Percentiles rank a stretch among this genome's conserved stretches.
These are phyloP conservation scores for Hibiscus tridactylites DNA, from an alignment of 345 rosid species.

Conservation along the genomic window DNA sequence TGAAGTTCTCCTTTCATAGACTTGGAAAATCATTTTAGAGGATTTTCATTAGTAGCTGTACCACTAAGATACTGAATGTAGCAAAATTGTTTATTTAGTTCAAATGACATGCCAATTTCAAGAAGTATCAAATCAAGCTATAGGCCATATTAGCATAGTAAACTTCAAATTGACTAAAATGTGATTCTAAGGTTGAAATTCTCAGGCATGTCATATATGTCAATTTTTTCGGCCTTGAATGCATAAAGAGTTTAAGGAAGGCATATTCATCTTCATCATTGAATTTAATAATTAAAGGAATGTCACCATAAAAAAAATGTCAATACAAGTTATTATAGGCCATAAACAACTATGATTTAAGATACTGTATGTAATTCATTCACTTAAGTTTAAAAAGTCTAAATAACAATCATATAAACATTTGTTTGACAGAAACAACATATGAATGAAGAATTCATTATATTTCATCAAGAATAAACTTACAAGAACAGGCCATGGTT, in stretches of 20 bases:
- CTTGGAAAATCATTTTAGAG: not conserved
- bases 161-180: not conserved
- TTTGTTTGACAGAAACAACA: not conserved
- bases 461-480: not conserved
- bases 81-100: not conserved
- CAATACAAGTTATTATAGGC: not conserved
- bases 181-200: not conserved
- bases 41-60: not conserved
- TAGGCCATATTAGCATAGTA: not conserved
- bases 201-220: not conserved
- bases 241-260: not conserved
- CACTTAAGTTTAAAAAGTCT: not conserved
- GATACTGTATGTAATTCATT: not conserved
- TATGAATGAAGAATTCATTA: not conserved
- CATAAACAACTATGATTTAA: not conserved
- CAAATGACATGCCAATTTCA: not conserved
- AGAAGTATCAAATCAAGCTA: not conserved
- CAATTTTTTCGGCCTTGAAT: not conserved
- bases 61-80: not conserved
- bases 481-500: not conserved
- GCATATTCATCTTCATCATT: not conserved
- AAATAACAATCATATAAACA: not conserved
- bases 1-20: not conserved
- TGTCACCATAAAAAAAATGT: not conserved
- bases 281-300: not conserved